Evolutionary conservation across 2,329 filamentous ascomycete species (phyloP), one percentile per base, ranked within the genome.

Genomic region (Zasmidium angulare): DNA sequence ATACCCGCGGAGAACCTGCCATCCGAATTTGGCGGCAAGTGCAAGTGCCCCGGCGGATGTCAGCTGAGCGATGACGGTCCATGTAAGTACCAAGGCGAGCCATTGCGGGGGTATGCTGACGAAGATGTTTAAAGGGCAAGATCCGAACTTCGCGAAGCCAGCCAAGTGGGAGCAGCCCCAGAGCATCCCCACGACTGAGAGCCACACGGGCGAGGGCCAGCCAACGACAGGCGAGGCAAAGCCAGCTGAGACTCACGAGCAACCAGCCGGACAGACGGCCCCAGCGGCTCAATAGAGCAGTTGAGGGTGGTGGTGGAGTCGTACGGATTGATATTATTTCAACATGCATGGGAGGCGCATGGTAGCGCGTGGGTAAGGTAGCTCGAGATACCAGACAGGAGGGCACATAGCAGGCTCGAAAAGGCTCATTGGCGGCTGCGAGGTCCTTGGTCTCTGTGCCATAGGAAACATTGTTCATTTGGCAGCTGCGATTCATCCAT

Each of bases 1-100:
- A 85, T 99, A 2, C 89, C 92, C 1, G 83, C 86, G 55, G 93
- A 97, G 83, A 97, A 96, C 79, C 82, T 99, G 62, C 95, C 95
- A 63, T 88, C 87, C 77, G 81, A 86, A 61, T 93, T 96, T 69
- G 95, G 95, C 65, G 95, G 95, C 62, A 82, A 77, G 46, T 99
- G 95, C 78, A 76, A 88, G 63, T 99, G 95, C 77, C 74, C 81
- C 31, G 91, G 90, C 60, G 93, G 92, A 63, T 99, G 95, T 78
- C 80, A 85, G 75, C 78, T 96, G 71, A 96, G 91, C 77, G 93
- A 99, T 75, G 87, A 87, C 62, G 95, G 95, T 54, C 95, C 95
- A 55, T 99, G 95, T 73, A 67, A 68, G 71, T 70, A n/a, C n/a
- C n/a, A 46, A 17, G 22, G 26, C 19, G 14, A 23, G 31, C 1